Percentiles rank a stretch among this genome's conserved stretches.
Conservation (phyloP, 1,284 basidiomycete genomes). For the Quambalaria eucalypti region DNA sequence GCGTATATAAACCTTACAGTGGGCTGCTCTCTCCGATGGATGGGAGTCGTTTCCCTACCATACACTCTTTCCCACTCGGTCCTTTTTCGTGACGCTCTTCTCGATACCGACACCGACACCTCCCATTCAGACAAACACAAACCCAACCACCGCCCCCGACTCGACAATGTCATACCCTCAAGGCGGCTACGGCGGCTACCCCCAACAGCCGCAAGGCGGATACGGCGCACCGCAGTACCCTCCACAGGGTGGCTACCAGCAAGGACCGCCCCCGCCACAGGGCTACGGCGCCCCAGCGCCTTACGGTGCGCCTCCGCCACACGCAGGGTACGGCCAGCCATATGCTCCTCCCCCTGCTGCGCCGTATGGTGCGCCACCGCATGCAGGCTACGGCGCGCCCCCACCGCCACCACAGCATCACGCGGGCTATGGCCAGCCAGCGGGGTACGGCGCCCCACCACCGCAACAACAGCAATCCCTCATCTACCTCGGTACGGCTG, state of each 20-base stretch:
- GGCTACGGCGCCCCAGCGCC: constrained; percentile 22
- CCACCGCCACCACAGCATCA: constrained; percentile 15
- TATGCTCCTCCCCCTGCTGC: constrained; percentile 17
- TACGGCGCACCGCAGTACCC: neutral
- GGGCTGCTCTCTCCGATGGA: too few species aligned
- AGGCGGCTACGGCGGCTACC: too few species aligned
- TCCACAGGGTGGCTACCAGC: constrained; percentile 1
- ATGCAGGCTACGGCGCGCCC: constrained; percentile 8
- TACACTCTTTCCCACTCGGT: too few species aligned
- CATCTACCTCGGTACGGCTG: constrained; percentile 30
- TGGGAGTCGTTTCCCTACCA: too few species aligned
- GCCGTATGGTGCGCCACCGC: constrained; percentile 8
- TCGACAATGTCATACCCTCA: neutral
- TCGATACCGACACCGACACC: too few species aligned
- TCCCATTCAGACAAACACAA: too few species aligned
- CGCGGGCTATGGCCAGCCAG: too few species aligned
- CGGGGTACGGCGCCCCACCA: constrained; percentile 23
- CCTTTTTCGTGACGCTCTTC: too few species aligned
- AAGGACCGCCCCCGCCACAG: neutral
- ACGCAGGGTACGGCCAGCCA: constrained; percentile 11
- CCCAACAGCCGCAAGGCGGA: neutral
- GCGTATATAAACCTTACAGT: too few species aligned
- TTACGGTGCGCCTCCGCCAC: constrained; percentile 17
- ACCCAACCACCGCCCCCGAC: too few species aligned
- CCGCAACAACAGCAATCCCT: constrained; percentile 8